phyloP scores from a whole-genome alignment of 2,329 filamentous ascomycete species.

The Claviceps lovelessii region DNA sequence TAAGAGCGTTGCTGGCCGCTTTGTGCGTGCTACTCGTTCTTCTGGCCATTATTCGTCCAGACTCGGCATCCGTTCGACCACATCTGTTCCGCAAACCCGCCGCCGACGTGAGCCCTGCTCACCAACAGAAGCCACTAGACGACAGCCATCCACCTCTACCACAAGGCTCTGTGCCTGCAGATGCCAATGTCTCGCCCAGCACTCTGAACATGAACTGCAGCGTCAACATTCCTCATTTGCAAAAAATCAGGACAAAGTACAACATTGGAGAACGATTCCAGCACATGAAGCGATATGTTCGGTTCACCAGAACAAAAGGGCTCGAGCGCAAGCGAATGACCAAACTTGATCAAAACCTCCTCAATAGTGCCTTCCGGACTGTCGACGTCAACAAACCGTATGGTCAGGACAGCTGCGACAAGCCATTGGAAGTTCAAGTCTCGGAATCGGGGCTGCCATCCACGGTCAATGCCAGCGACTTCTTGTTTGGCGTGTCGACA shows the following conservation, averaged over 20 bases:
- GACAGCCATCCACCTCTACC: slow-evolving; percentile 9
- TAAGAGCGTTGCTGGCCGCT: slow-evolving; percentile 29
- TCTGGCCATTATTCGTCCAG: slow-evolving; percentile 25
- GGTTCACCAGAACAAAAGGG: slow-evolving; percentile 32
- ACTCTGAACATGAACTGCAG: slow-evolving; percentile 33
- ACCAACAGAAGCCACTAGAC: slow-evolving; percentile 19
- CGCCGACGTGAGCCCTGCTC: slow-evolving; percentile 12
- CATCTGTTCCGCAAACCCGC: slow-evolving; percentile 24
- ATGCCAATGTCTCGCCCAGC: slow-evolving; percentile 7
- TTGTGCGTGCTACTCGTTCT: slow-evolving; percentile 29
- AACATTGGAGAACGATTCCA: slow-evolving; percentile 36
- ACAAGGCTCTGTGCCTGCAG: slow-evolving; percentile 6
- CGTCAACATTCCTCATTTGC: slow-evolving; percentile 32
- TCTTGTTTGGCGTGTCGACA: slow-evolving; percentile 46
- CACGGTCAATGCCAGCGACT: slow-evolving; percentile 39
- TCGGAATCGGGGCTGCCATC: slow-evolving; percentile 34
- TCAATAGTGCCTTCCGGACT: slow-evolving; percentile 32
- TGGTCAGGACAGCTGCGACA: slow-evolving; percentile 27
- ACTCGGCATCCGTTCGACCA: slow-evolving; percentile 25
- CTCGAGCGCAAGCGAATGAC: slow-evolving; percentile 37
- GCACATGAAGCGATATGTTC: slow-evolving; percentile 41
- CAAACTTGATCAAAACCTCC: slow-evolving; percentile 32
- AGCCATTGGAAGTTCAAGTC: slow-evolving; percentile 37
- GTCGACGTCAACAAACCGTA: slow-evolving; percentile 32
- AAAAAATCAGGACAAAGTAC: slow-evolving; percentile 31